Conservation (phyloP, 805 yeast species). For the Monosporozyma unispora region DNA sequence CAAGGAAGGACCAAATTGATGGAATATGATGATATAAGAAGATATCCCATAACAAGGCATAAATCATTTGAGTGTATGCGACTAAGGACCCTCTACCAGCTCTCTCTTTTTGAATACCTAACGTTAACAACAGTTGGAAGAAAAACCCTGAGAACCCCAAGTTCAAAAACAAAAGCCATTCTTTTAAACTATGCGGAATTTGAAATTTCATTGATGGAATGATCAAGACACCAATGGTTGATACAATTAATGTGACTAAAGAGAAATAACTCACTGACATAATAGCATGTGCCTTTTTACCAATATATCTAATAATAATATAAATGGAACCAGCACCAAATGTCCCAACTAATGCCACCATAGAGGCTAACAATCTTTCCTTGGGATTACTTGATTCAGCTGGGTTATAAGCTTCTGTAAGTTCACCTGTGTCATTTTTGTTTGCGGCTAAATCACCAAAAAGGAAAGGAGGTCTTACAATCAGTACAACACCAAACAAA, state of each 20-base stretch:
- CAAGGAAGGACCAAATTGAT: conserved; percentile 54
- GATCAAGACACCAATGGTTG: conserved; percentile 42
- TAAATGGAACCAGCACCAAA: conserved; percentile 62
- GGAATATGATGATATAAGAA: conserved; percentile 68
- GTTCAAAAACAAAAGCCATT: conserved; percentile 54
- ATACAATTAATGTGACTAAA: conserved; percentile 44
- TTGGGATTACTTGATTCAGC: conserved; percentile 46
- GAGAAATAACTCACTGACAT: conserved; percentile 74
- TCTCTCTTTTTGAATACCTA: conserved; percentile 72
- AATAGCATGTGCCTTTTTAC: conserved; percentile 70
- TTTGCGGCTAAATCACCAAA: conserved; percentile 35
- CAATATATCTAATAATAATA: conserved; percentile 65
- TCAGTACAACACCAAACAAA: conserved; percentile 64
- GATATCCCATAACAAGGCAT: conserved; percentile 69
- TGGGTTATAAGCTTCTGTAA: neutral
- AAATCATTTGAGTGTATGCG: conserved; percentile 67
- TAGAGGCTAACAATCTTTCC: conserved; percentile 52
- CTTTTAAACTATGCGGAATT: conserved; percentile 49
- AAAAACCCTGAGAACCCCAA: conserved; percentile 74
- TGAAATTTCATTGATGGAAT: conserved; percentile 53
- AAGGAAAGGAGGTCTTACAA: conserved; percentile 72
- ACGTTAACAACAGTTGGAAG: conserved; percentile 70
- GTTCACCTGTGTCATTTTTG: neutral
- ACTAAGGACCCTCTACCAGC: conserved; percentile 72
- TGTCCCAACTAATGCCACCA: conserved; percentile 57